Percentiles rank a stretch among this genome's conserved stretches.
phyloP scores from a whole-genome alignment of 2,329 filamentous ascomycete genomes.

The Coniochaeta ligniaria region DNA sequence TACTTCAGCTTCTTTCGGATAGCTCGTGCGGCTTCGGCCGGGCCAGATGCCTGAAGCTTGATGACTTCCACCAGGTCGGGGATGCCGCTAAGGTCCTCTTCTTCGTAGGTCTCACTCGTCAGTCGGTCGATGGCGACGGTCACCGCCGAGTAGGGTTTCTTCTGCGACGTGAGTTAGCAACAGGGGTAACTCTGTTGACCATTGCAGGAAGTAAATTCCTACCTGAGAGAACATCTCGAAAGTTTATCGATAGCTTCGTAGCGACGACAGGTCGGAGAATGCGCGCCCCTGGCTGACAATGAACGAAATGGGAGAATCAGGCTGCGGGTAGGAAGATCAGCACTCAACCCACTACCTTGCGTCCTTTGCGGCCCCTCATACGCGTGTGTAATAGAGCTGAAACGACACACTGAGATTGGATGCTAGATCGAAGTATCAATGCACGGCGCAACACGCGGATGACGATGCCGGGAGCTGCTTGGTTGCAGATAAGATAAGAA shows the following conservation, averaged over 20 bases:
- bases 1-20: slow-evolving; percentile 99
- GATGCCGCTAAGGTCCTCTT: slow-evolving; percentile 86
- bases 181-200: neutral
- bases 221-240: slow-evolving; percentile 5
- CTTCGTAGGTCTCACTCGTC: slow-evolving; percentile 81
- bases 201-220: neutral
- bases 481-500: neutral
- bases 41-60: slow-evolving; percentile 78
- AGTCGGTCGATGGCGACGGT: slow-evolving; percentile 88
- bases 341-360: neutral
- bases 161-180: slow-evolving; percentile 28
- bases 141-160: slow-evolving; percentile 89
- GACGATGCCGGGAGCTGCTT: neutral
- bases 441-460: neutral
- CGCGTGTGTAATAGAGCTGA: neutral
- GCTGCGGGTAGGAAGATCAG: neutral
- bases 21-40: slow-evolving; percentile 82
- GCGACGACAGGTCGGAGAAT: neutral
- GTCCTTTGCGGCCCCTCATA: neutral
- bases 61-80: slow-evolving; percentile 93
- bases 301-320: neutral
- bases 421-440: neutral
- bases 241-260: neutral
- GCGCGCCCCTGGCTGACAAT: neutral
- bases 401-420: neutral